phyloP scores from a whole-genome alignment of 2,329 filamentous ascomycete species.

The Keithomyces neogunnii region DNA sequence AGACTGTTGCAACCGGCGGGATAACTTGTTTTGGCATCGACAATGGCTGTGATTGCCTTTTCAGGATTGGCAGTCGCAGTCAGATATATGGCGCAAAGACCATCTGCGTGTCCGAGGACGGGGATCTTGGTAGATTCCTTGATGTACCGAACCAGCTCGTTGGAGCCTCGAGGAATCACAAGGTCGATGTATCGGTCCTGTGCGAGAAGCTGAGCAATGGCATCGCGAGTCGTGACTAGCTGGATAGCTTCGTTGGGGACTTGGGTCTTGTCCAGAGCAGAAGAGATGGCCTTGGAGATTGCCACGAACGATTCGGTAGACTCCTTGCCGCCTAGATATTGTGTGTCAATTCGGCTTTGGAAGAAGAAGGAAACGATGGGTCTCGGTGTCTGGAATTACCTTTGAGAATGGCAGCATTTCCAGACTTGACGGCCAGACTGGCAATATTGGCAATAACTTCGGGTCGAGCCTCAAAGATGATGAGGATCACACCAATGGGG shows the following conservation, averaged over 20 bases:
- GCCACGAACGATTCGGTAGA: conserved; percentile 91
- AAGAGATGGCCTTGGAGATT: conserved; percentile 77
- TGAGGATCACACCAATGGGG: conserved; percentile 92
- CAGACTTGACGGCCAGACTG: conserved; percentile 90
- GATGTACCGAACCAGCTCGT: conserved; percentile 83
- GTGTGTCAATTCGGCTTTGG: not conserved
- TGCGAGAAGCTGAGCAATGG: conserved; percentile 76
- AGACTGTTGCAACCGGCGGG: conserved; percentile 90
- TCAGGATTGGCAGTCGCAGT: conserved; percentile 65
- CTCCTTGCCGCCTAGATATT: conserved; percentile 70
- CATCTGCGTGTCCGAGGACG: conserved; percentile 92
- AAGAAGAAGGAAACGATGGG: not conserved
- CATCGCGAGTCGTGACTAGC: conserved; percentile 87
- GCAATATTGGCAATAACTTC: conserved; percentile 99
- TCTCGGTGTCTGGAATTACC: conserved; percentile 31
- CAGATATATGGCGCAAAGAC: conserved; percentile 81
- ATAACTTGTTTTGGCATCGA: conserved; percentile 92
- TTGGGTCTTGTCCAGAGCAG: conserved; percentile 60
- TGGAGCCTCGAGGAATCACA: conserved; percentile 85
- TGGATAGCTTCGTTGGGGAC: conserved; percentile 87
- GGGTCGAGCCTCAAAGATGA: conserved; percentile 96
- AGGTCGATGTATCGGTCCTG: conserved; percentile 87
- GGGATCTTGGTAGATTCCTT: conserved; percentile 90
- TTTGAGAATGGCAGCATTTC: conserved; percentile 94
- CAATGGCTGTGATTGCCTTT: conserved; percentile 66